Percentiles rank a stretch among this genome's conserved stretches.
Evolutionary conservation across 1,284 basidiomycete species (phyloP).

Genomic region (Ustilago tritici): DNA sequence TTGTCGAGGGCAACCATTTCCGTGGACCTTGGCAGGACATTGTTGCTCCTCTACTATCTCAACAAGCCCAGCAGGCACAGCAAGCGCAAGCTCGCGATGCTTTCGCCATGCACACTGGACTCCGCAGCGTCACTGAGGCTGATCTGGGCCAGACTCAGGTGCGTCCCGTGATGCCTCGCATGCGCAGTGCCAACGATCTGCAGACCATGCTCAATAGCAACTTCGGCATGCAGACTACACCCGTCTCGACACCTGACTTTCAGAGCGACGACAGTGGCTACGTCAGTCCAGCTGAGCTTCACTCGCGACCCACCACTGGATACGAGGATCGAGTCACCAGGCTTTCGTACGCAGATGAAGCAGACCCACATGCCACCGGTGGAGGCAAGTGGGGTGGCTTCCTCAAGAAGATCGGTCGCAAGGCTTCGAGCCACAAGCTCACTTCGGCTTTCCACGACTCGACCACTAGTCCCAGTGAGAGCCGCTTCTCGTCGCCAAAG

Average conservation of each 20-base stretch:
- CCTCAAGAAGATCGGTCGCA: constrained; percentile 55
- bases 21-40: constrained; percentile 89
- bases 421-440: constrained; percentile 43
- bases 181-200: constrained; percentile 48
- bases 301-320: constrained; percentile 16
- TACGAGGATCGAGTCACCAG: constrained; percentile 21
- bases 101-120: background rate
- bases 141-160: constrained; percentile 1
- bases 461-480: constrained; percentile 21
- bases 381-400: constrained; percentile 51
- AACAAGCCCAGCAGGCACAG: constrained; percentile 13
- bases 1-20: constrained; percentile 93
- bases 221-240: constrained; percentile 15
- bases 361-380: constrained; percentile 9
- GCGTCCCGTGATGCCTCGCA: constrained; percentile 29
- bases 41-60: constrained; percentile 71
- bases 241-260: constrained; percentile 23
- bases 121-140: constrained; percentile 13
- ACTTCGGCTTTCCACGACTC: constrained; percentile 17
- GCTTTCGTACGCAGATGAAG: constrained; percentile 12
- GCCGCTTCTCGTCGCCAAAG: constrained; percentile 36
- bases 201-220: constrained; percentile 22
- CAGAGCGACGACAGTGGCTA: constrained; percentile 30
- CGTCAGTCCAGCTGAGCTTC: constrained; percentile 15
- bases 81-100: background rate